phyloP scores from a whole-genome alignment of 768 basidiomycete species.

The Mycena galericulata region DNA sequence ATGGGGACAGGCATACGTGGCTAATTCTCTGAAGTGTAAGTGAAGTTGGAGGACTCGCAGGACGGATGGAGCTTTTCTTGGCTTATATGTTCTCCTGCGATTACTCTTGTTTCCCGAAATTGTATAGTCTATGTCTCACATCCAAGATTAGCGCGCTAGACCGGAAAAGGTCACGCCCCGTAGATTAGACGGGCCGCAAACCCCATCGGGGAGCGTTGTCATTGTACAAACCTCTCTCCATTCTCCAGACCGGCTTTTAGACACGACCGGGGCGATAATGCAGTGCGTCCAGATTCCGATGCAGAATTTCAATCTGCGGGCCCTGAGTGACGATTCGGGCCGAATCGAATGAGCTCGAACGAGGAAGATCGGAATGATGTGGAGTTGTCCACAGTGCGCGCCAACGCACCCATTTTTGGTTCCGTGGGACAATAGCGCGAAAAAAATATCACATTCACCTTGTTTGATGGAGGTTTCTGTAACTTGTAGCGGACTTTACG shows the following conservation, averaged over 20 bases:
- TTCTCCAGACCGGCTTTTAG: not conserved
- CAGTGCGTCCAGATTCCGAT: conserved; percentile 11
- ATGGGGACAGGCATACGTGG: conserved; percentile 46
- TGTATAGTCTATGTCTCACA: conserved; percentile 16
- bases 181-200: not conserved
- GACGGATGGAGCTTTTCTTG: not conserved
- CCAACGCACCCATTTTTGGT: not conserved
- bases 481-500: not conserved
- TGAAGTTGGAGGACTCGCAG: not conserved
- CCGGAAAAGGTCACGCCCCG: not conserved
- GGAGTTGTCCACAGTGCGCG: no score
- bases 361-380: no score
- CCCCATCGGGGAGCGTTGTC: not conserved
- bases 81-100: conserved; percentile 8
- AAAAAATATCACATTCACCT: not conserved
- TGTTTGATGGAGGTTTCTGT: not conserved
- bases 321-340: no score
- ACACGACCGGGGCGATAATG: no score
- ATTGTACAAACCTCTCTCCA: not conserved
- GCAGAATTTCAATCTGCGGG: not conserved
- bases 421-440: not conserved
- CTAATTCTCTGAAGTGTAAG: conserved; percentile 8
- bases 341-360: no score
- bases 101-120: conserved; percentile 6
- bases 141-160: conserved; percentile 6